Evolutionary conservation across 257 asterid species (phyloP).

Genomic region (Capsicum chinense): DNA sequence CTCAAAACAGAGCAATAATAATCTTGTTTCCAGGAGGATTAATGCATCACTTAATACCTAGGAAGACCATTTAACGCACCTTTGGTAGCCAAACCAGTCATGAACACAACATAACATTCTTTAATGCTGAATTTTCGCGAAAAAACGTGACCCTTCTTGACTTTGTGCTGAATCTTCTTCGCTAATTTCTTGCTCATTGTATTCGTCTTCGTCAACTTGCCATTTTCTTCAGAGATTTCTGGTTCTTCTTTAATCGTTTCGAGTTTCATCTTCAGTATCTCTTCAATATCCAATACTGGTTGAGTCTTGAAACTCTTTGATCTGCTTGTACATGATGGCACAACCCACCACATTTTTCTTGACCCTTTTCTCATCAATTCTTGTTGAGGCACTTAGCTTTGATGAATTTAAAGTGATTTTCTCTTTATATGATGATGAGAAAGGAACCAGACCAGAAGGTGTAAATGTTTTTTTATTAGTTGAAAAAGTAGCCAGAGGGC

Average conservation of each 20-base stretch:
- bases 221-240: constrained; percentile 45
- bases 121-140: constrained; percentile 52
- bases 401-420: not conserved
- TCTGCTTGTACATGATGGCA: constrained; percentile 42
- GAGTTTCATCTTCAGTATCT: constrained; percentile 77
- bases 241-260: constrained; percentile 68
- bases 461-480: constrained; percentile 12
- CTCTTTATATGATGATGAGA: not conserved
- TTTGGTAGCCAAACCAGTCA: constrained; percentile 61
- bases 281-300: constrained; percentile 60
- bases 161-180: constrained; percentile 53
- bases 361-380: constrained; percentile 43
- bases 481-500: constrained; percentile 24
- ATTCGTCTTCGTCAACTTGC: constrained; percentile 30
- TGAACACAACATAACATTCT: constrained; percentile 63
- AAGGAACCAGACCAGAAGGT: constrained; percentile 32
- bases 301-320: constrained; percentile 48
- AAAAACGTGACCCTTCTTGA: constrained; percentile 48
- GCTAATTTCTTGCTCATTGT: constrained; percentile 27
- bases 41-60: constrained; percentile 35
- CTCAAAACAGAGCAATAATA: not conserved
- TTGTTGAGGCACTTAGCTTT: not conserved
- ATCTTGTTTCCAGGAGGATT: not conserved
- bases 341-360: constrained; percentile 59
- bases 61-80: constrained; percentile 66